Percentiles rank a stretch among this genome's conserved stretches.
These are phyloP conservation scores for Paramecium sexaurelia DNA, from an alignment of 73 alveolate species.

Conservation along the genomic window DNA sequence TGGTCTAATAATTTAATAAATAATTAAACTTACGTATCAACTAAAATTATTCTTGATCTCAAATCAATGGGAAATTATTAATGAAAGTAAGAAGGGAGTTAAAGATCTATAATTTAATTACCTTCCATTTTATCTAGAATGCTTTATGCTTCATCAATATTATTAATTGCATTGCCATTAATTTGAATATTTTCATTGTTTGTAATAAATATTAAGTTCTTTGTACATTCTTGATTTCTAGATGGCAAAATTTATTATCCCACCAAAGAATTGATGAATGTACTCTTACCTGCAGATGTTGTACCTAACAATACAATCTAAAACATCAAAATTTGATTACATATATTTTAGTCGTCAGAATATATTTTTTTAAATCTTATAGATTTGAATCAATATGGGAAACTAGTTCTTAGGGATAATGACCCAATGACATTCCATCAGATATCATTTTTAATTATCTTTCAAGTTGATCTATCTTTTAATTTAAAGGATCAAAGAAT, in stretches of 20 bases:
- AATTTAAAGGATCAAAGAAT: background rate
- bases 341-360: background rate
- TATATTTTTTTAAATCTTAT: background rate
- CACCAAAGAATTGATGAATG: constrained; percentile 8
- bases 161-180: background rate
- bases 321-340: background rate
- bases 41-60: background rate
- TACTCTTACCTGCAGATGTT: constrained; percentile 49
- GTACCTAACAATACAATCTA: constrained; percentile 32
- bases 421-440: background rate
- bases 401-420: background rate
- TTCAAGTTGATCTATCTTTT: background rate
- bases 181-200: background rate
- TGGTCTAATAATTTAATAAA: background rate
- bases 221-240: constrained; percentile 25
- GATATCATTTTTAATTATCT: background rate
- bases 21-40: background rate
- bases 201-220: background rate
- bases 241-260: constrained; percentile 12
- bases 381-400: background rate
- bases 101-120: background rate
- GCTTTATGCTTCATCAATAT: background rate
- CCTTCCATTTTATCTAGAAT: background rate
- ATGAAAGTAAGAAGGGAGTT: background rate
- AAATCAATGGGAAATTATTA: background rate